Base-by-base conservation (phyloP, 805 yeast genomes). In the Sugiyamaella floridensis region DNA sequence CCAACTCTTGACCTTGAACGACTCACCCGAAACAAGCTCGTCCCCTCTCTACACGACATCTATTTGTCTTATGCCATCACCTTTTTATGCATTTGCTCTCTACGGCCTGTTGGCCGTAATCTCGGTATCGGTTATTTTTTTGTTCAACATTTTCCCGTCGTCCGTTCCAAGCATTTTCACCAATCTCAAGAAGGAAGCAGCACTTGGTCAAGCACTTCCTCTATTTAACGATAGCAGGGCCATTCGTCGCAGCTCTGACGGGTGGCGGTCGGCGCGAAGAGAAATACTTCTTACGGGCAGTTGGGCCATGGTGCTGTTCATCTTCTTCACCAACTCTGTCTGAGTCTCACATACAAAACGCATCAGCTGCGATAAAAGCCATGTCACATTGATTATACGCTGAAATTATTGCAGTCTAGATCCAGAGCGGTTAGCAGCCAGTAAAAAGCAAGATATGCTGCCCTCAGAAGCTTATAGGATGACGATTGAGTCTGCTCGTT, bases 1-100 rank as follows among this genome's bases (percentile, higher is more conserved):
- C 45, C 97, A 93, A 65, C 67, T 93, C 48, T 68, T 93, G 5
- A 81, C 96, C 0, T 72, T 93, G 18, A 55, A 44, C 11, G 41
- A 47, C 15, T 14, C 28, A 1, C 43, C 40, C 9, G 37, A n/a
- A 15, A 41, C 41, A 8, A 47, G 45, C 18, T 18, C 46, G 18
- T 14, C 42, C 19, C 43, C 48, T 12, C 22, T 55, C 1, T 59
- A 52, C 49, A 54, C 56, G 9, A 66, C 72, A 1, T 55, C 62
- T 1, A 60, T 67, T 19, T 68, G 71, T 50, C 50, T 64, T 6
- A 56, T 63, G 55, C 65, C 63, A 1, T 54, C 61, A 6, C 73
- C 73, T 0, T 63, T 65, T 49, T 41, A 44, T 19, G 65, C 71
- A 2, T 57, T 68, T 43, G 50, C 58, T 4, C 43, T 60, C 19